A percentile compares a stretch with the other conserved stretches of the same genome.
Evolutionary conservation across 2,329 filamentous ascomycete genomes (phyloP).

Genomic region (Phoma sp.): DNA sequence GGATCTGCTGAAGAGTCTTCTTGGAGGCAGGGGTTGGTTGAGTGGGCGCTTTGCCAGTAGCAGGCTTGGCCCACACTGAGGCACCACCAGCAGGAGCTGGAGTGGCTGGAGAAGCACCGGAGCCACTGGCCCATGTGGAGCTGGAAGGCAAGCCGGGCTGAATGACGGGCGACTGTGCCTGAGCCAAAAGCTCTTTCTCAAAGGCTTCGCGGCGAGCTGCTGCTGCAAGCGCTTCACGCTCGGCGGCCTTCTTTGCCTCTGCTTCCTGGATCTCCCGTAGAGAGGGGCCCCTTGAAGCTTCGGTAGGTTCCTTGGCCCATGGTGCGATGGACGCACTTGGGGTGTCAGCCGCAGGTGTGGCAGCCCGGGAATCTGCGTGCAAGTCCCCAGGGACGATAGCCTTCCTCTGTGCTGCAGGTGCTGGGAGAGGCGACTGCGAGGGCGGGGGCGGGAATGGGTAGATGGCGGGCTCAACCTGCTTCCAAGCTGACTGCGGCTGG

Average conservation of each 20-base stretch:
- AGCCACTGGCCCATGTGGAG: conserved; percentile 82
- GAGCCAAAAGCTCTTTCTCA: conserved; percentile 77
- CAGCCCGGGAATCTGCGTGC: conserved; percentile 74
- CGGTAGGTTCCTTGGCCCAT: conserved; percentile 86
- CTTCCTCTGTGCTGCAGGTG: conserved; percentile 85
- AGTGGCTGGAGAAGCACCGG: conserved; percentile 70
- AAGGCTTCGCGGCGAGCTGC: conserved; percentile 78
- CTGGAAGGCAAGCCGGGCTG: conserved; percentile 83
- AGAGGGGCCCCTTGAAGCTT: conserved; percentile 82
- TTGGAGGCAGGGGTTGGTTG: conserved; percentile 61
- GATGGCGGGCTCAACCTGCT: conserved; percentile 73
- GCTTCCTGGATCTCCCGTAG: conserved; percentile 96
- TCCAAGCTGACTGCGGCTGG: conserved; percentile 64
- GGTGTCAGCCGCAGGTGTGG: conserved; percentile 73
- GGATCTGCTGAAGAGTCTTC: conserved; percentile 95
- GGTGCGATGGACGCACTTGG: conserved; percentile 80
- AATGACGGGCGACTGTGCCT: conserved; percentile 66
- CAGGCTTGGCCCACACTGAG: conserved; percentile 70
- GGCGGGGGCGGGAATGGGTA: conserved; percentile 78
- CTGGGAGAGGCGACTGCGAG: conserved; percentile 82
- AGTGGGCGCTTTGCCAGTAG: conserved; percentile 57
- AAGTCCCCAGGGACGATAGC: conserved; percentile 83
- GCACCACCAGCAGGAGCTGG: conserved; percentile 55
- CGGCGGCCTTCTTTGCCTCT: conserved; percentile 90
- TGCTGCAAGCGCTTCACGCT: conserved; percentile 81